Conservation (phyloP, 176 grass and related monocot genomes). For the Zea mays region Zm-B73-REFERENCE-NAM-5.0 NC_050097.1:29827001-29827500, state of each 20-base stretch:
- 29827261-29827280: too few relatives aligned
- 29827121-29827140: too few relatives aligned
- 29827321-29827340: not conserved
- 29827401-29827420: constrained; percentile 6
- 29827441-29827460: not conserved
- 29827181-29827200: not conserved
- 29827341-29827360: not conserved
- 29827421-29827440: constrained; percentile 14
- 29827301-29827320: not conserved
- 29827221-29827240: not conserved
- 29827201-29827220: not conserved
- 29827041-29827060: not conserved
- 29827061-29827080: not conserved
- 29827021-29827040: too few relatives aligned
- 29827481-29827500: not conserved
- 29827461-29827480: not conserved
- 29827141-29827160: too few relatives aligned
- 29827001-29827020: too few relatives aligned
- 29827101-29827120: too few relatives aligned
- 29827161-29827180: too few relatives aligned
- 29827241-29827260: constrained; percentile 32
- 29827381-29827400: constrained; percentile 37
- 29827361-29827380: not conserved
- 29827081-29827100: too few relatives aligned
- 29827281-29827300: not conserved